Evolutionary conservation across 805 yeast species (phyloP).

Genomic region (Zygosaccharomyces kombuchaensis): DNA sequence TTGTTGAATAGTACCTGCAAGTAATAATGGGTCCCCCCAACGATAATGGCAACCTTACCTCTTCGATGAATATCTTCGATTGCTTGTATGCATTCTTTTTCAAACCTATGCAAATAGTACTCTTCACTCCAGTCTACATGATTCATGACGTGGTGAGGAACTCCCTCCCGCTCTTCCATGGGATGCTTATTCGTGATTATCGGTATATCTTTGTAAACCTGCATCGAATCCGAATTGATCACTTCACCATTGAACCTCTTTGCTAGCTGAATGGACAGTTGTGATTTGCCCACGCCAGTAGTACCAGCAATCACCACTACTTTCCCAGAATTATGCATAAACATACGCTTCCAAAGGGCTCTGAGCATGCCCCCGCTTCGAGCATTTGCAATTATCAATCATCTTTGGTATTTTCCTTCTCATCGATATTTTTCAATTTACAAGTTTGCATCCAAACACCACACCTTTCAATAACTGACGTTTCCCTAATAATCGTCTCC

Average conservation of each 20-base stretch:
- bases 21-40: conserved; percentile 96
- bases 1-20: conserved; percentile 74
- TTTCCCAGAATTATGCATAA: conserved; percentile 23
- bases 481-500: conserved; percentile 33
- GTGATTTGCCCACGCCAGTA: conserved; percentile 95
- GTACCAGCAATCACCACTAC: conserved; percentile 79
- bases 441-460: conserved; percentile 2
- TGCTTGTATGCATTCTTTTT: conserved; percentile 57
- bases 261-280: conserved; percentile 64
- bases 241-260: conserved; percentile 75
- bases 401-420: neutral
- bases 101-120: conserved; percentile 75
- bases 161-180: conserved; percentile 60
- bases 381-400: neutral
- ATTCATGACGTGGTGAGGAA: conserved; percentile 84
- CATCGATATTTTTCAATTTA: neutral
- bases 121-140: conserved; percentile 78
- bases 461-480: neutral
- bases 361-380: conserved; percentile 5
- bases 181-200: conserved; percentile 94
- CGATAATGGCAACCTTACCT: conserved; percentile 78
- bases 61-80: conserved; percentile 61
- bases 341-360: conserved; percentile 4
- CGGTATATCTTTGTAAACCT: conserved; percentile 70
- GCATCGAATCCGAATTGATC: conserved; percentile 97